These are phyloP conservation scores for Phytophthora idaei DNA, from an alignment of 352 stramenopile species.

Conservation along the genomic window DNA sequence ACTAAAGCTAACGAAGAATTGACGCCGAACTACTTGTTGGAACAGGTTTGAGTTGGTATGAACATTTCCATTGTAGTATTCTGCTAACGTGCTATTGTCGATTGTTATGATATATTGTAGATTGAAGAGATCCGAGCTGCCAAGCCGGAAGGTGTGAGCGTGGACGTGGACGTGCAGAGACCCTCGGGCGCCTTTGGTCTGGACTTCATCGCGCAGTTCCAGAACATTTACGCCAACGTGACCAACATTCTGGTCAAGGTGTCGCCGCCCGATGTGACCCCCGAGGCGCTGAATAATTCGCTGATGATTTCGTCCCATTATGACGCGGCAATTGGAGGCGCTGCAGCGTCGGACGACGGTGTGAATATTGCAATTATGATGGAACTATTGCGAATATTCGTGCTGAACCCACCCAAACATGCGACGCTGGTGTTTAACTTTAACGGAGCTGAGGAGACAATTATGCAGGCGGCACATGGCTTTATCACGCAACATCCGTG, in stretches of 20 bases:
- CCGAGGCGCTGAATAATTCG: slow-evolving; percentile 49
- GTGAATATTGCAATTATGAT: slow-evolving; percentile 87
- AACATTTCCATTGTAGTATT: slow-evolving; percentile 5
- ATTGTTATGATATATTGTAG: slow-evolving; percentile 31
- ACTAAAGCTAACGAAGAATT: slow-evolving; percentile 70
- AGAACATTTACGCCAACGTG: slow-evolving; percentile 88
- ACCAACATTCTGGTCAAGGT: slow-evolving; percentile 83
- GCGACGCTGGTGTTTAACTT: slow-evolving; percentile 81
- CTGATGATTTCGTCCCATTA: slow-evolving; percentile 85
- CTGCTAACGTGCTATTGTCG: slow-evolving; percentile 17
- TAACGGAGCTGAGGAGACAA: slow-evolving; percentile 82
- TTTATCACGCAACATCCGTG: slow-evolving; percentile 86
- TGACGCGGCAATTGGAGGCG: slow-evolving; percentile 74
- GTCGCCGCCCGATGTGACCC: slow-evolving; percentile 27
- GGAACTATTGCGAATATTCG: slow-evolving; percentile 59
- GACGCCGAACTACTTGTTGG: slow-evolving; percentile 60
- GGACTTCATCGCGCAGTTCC: slow-evolving; percentile 80
- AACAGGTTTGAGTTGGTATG: slow-evolving; percentile 35
- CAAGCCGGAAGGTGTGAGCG: slow-evolving; percentile 39
- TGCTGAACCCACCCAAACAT: slow-evolving; percentile 47
- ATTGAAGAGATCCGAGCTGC: slow-evolving; percentile 57
- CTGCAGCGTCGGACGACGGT: slow-evolving; percentile 73
- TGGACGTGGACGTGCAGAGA: slow-evolving; percentile 70
- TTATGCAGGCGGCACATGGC: slow-evolving; percentile 77
- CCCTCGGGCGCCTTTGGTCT: slow-evolving; percentile 77